phyloP scores from a whole-genome alignment of 306 rosid species.

The Castanea mollissima region DNA sequence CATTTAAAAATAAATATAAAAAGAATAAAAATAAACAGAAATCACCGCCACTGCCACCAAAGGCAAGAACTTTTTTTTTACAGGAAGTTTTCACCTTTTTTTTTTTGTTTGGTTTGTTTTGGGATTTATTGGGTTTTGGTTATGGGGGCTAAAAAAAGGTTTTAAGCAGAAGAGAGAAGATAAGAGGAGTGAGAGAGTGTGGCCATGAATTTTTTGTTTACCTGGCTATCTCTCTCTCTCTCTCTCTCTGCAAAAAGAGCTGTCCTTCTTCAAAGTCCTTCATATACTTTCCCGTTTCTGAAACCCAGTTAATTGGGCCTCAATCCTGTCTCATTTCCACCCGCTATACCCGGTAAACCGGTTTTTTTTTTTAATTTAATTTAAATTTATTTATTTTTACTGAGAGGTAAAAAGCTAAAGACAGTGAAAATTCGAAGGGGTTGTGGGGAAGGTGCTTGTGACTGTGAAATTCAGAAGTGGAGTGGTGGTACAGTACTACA shows the following conservation, averaged over 20 bases:
- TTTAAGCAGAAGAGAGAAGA: slow-evolving; percentile 2
- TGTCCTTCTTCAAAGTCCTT: slow-evolving; percentile 31
- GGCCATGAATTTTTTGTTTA: slow-evolving; percentile 18
- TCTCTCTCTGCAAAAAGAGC: slow-evolving; percentile 22
- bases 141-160: too few species aligned
- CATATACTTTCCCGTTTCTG: slow-evolving; percentile 54
- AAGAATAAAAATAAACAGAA: neutral
- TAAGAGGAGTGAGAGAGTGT: slow-evolving; percentile 27
- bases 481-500: neutral
- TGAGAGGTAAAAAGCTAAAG: neutral
- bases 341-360: slow-evolving; percentile 50
- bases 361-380: slow-evolving; percentile 4
- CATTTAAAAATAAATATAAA: slow-evolving; percentile 19
- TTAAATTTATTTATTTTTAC: neutral
- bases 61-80: neutral
- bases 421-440: neutral
- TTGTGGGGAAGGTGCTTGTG: neutral
- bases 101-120: neutral
- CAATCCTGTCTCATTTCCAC: slow-evolving; percentile 23
- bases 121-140: too few species aligned
- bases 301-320: neutral
- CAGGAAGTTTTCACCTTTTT: neutral
- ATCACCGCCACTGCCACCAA: neutral
- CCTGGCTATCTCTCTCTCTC: neutral
- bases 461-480: neutral